Percentiles rank a stretch among this genome's conserved stretches.
These are phyloP conservation scores for Phaffomyces opuntiae DNA, from an alignment of 805 yeast species.

Conservation along the genomic window DNA sequence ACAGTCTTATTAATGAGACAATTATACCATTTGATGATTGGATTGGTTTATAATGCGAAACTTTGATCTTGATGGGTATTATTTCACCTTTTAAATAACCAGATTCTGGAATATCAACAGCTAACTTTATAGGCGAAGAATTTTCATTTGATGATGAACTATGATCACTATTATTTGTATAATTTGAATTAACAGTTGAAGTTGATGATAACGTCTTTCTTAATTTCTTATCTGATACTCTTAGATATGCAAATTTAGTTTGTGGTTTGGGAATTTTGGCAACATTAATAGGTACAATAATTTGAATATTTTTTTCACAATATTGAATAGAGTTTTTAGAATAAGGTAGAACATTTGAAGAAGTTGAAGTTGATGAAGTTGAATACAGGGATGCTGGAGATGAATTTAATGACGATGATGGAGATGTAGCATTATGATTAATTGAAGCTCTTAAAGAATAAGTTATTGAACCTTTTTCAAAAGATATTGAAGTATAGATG, in stretches of 20 bases:
- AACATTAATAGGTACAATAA: conserved; percentile 72
- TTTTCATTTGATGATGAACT: conserved; percentile 15
- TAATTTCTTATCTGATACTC: conserved; percentile 39
- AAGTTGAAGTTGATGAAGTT: conserved; percentile 10
- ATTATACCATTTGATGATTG: conserved; percentile 69
- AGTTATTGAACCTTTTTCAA: conserved; percentile 78
- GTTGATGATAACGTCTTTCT: conserved; percentile 34
- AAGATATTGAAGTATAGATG: conserved; percentile 67
- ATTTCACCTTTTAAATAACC: conserved; percentile 79
- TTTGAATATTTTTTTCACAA: conserved; percentile 53
- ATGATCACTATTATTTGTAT: conserved; percentile 16
- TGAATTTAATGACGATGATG: conserved; percentile 12
- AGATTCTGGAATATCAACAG: conserved; percentile 44
- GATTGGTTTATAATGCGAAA: conserved; percentile 65
- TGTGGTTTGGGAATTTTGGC: conserved; percentile 57
- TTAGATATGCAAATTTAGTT: conserved; percentile 57
- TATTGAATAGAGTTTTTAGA: conserved; percentile 27
- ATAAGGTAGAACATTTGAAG: conserved; percentile 5
- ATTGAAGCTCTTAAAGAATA: conserved; percentile 50
- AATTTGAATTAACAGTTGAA: conserved; percentile 31
- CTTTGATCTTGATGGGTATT: conserved; percentile 60
- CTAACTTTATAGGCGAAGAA: conserved; percentile 29
- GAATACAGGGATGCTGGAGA: conserved; percentile 19
- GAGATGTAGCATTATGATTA: conserved; percentile 17
- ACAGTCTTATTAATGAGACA: conserved; percentile 72